Base-by-base conservation (phyloP, 2,329 filamentous ascomycete genomes). In the Exophiala alcalophila region DNA sequence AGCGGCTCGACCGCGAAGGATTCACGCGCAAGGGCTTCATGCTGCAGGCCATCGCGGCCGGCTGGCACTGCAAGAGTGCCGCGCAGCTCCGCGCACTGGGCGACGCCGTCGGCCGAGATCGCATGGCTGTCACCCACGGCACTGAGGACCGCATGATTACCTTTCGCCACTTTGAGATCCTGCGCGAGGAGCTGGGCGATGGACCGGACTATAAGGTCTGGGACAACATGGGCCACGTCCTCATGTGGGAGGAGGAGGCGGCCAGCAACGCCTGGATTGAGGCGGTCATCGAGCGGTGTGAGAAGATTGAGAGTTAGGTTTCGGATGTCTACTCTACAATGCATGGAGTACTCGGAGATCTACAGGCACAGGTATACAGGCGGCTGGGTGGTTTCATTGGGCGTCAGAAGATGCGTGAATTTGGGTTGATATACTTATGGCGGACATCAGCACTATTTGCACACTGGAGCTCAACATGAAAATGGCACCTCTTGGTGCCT, bases 81-180 rank as follows among this genome's bases (percentile, higher is more conserved):
- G 73, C 67, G 46, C 83, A 94, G 65, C 65, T 94, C 31, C 67
- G 66, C 52, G 67, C 74, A 49, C 70, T 94, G 50, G 84, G 75
- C 0, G 80, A 88, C 53, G 66, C 63, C 19, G 75, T 95, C 1
- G 86, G 86, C 0, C 73, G 85, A 39, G 77, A 83, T 52, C 70
- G 87, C 21, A 90, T 95, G 52, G 64, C 86, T 55, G 77, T 94
- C 4, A 63, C 91, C 53, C 88, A 94, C 63, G 89, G 89, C 5
- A 81, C 76, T 1, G 65, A 65, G 7, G 89, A 95, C 64, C 70
- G 72, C n/a, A 89, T 95, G 84, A 83, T 95, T 54, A 78, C 76
- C 4, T 71, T 82, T 33, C 74, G 74, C 4, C 85, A 92, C 59
- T 87, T 79, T 0, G 67, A 78, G 58, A 77, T 83, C 62, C 64